Conservation (phyloP, 2,329 filamentous ascomycete genomes). For the Trichoderma lentiforme region DNA sequence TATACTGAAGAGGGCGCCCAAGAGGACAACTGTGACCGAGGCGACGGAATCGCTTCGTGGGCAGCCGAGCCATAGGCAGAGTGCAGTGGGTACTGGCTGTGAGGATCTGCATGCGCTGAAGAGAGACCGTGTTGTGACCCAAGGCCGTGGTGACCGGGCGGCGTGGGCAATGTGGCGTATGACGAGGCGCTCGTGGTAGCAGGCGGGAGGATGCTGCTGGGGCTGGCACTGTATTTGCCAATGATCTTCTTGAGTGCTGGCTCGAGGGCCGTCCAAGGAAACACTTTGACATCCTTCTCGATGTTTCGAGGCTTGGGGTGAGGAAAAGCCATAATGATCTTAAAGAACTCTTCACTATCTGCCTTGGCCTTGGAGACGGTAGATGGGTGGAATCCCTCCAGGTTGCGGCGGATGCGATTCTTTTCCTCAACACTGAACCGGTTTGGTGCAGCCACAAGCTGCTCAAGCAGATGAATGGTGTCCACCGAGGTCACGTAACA, state of each 20-base stretch:
- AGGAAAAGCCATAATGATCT: slow-evolving; percentile 96
- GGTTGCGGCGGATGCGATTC: slow-evolving; percentile 92
- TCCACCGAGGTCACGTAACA: slow-evolving; percentile 96
- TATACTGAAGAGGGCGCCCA: slow-evolving; percentile 43
- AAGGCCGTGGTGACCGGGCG: slow-evolving; percentile 38
- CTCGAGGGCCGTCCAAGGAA: slow-evolving; percentile 88
- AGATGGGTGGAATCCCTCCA: slow-evolving; percentile 88
- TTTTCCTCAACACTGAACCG: slow-evolving; percentile 97
- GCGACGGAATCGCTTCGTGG: slow-evolving; percentile 51
- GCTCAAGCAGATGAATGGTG: slow-evolving; percentile 91
- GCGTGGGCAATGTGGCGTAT: slow-evolving; percentile 47
- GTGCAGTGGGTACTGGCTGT: slow-evolving; percentile 40
- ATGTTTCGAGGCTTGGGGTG: slow-evolving; percentile 95
- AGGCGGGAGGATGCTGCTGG: slow-evolving; percentile 37
- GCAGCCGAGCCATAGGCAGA: slow-evolving; percentile 33
- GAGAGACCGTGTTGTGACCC: slow-evolving; percentile 29
- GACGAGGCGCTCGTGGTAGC: slow-evolving; percentile 38
- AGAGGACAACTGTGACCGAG: slow-evolving; percentile 46
- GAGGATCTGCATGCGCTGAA: slow-evolving; percentile 31
- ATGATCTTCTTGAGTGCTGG: slow-evolving; percentile 96
- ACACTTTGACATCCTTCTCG: slow-evolving; percentile 98
- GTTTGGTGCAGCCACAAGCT: slow-evolving; percentile 70
- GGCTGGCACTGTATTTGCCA: slow-evolving; percentile 76
- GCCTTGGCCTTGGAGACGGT: slow-evolving; percentile 91
- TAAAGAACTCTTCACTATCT: slow-evolving; percentile 97